A percentile compares a stretch with the other conserved stretches of the same genome.
These are phyloP conservation scores for Baeospora myosura DNA, from an alignment of 1,284 basidiomycete species.

Conservation along the genomic window DNA sequence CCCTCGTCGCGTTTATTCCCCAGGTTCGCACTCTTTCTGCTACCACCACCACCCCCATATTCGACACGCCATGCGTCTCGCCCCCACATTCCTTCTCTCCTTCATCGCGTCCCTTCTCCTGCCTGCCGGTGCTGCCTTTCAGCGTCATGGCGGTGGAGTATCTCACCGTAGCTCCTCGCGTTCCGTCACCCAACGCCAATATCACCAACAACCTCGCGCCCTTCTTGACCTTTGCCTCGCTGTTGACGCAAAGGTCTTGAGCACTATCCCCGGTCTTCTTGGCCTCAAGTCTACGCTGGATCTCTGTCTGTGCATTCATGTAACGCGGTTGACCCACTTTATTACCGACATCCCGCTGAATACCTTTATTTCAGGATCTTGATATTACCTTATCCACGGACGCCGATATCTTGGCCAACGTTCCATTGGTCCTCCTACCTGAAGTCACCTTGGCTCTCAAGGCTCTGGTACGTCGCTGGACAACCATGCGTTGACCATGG, in stretches of 20 bases:
- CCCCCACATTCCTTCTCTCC: neutral
- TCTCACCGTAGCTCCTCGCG: neutral
- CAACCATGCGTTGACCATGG: neutral
- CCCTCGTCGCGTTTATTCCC: too few species aligned
- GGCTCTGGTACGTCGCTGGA: neutral
- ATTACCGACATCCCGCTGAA: neutral
- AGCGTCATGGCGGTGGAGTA: neutral
- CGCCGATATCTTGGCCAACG: neutral
- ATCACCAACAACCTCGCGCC: neutral
- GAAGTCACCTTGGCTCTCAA: neutral
- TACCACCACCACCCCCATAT: slow-evolving; percentile 1
- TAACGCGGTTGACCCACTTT: neutral
- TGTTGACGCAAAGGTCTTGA: neutral
- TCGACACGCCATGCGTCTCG: slow-evolving; percentile 1
- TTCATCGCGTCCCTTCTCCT: neutral
- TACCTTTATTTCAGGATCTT: neutral
- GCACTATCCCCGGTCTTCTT: neutral
- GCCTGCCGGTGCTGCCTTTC: neutral
- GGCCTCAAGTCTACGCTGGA: neutral
- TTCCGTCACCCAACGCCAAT: too few species aligned
- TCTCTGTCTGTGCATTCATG: neutral
- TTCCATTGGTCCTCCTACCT: neutral
- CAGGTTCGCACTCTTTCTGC: neutral
- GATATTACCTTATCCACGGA: neutral
- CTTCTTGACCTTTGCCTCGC: neutral